A percentile compares a stretch with the other conserved stretches of the same genome.
These are phyloP conservation scores for Phytophthora quininea DNA, from an alignment of 352 stramenopile species.

Conservation along the genomic window DNA sequence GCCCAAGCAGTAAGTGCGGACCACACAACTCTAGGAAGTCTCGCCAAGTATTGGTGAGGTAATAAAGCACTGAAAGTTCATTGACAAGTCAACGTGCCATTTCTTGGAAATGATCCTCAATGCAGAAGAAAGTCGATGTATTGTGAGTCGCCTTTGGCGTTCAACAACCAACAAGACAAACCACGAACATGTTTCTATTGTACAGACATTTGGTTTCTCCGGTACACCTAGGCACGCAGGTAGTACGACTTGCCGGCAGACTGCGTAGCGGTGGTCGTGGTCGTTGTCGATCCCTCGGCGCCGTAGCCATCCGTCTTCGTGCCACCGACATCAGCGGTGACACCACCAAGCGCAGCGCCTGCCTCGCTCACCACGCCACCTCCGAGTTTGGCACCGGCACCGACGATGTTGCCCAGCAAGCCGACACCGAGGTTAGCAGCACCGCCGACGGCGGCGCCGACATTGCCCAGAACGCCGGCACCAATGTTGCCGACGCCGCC, in stretches of 20 bases:
- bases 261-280: neutral
- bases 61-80: neutral
- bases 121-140: no score
- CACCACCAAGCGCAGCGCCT: neutral
- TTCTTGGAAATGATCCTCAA: no score
- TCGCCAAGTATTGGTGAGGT: neutral
- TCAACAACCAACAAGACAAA: no score
- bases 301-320: neutral
- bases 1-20: constrained; percentile 34
- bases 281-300: neutral
- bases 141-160: no score
- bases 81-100: neutral
- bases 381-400: neutral
- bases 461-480: neutral
- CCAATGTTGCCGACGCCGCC: neutral
- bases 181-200: neutral
- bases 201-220: neutral
- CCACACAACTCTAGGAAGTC: neutral
- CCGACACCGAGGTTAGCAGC: neutral
- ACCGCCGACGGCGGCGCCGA: neutral
- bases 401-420: neutral
- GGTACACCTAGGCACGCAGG: neutral
- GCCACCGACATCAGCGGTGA: neutral
- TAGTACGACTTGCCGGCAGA: neutral
- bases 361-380: neutral